Evolutionary conservation across 2,329 filamentous ascomycete species (phyloP).

Genomic region (Akanthomyces dipterigenus): DNA sequence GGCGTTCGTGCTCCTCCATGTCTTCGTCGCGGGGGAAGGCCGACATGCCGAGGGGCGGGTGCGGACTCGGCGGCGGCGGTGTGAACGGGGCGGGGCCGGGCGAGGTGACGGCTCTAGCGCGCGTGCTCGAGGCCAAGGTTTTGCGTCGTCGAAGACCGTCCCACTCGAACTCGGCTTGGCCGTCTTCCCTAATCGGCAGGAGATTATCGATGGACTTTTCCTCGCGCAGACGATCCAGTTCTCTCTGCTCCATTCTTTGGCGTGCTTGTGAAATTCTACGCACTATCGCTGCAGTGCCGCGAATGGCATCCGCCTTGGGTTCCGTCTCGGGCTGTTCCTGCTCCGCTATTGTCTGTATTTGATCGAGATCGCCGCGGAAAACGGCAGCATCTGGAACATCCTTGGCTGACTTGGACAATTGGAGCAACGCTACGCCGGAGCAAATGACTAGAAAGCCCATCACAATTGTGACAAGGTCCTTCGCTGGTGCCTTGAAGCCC

Average conservation of each 20-base stretch:
- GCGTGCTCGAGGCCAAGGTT: constrained; percentile 36
- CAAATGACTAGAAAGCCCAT: constrained; percentile 94
- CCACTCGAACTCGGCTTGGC: constrained; percentile 68
- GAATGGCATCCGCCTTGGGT: constrained; percentile 92
- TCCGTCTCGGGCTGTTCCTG: constrained; percentile 95
- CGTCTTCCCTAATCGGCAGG: constrained; percentile 70
- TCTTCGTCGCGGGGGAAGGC: constrained; percentile 63
- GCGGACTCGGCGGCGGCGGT: constrained; percentile 34
- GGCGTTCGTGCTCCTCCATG: constrained; percentile 44
- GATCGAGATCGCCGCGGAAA: constrained; percentile 86
- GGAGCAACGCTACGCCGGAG: constrained; percentile 81
- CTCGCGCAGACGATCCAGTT: constrained; percentile 70
- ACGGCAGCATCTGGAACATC: constrained; percentile 91
- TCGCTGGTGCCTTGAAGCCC: constrained; percentile 81
- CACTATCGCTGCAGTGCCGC: constrained; percentile 81
- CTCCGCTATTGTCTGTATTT: constrained; percentile 90
- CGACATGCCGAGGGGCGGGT: constrained; percentile 84
- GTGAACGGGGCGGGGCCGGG: constrained; percentile 24
- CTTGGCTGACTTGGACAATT: constrained; percentile 97
- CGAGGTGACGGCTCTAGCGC: constrained; percentile 12
- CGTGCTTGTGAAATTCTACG: constrained; percentile 71
- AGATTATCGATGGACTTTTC: constrained; percentile 68
- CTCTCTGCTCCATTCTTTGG: constrained; percentile 71
- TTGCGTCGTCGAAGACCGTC: constrained; percentile 77
- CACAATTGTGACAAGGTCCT: constrained; percentile 79